Evolutionary conservation across 306 rosid species (phyloP).

Genomic region (Trifolium pratense): DNA sequence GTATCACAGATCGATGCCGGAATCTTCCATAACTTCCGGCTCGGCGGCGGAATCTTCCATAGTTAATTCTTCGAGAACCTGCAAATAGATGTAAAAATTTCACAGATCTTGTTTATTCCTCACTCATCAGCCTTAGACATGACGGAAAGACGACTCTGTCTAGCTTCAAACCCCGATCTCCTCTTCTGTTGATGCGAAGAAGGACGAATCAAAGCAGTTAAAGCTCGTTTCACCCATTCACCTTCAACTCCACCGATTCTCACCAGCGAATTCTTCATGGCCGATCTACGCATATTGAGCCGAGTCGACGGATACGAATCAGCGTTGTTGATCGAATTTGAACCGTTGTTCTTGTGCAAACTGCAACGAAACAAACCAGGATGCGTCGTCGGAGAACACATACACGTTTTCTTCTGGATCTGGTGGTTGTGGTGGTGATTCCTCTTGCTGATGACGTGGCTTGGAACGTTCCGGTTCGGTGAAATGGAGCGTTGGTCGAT

Average conservation of each 20-base stretch:
- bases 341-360: constrained; percentile 62
- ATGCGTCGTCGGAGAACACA: constrained; percentile 92
- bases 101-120: too few species aligned
- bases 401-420: constrained; percentile 77
- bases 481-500: constrained; percentile 76
- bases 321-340: not conserved
- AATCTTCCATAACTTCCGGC: too few species aligned
- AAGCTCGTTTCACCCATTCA: constrained; percentile 87
- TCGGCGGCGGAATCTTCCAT: too few species aligned
- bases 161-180: constrained; percentile 67
- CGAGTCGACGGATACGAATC: constrained; percentile 61
- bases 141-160: constrained; percentile 77
- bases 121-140: constrained; percentile 57
- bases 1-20: too few species aligned
- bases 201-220: constrained; percentile 85
- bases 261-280: constrained; percentile 92
- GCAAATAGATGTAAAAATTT: too few species aligned
- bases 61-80: too few species aligned
- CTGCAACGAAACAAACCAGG: constrained; percentile 95
- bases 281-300: constrained; percentile 91
- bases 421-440: constrained; percentile 46
- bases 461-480: constrained; percentile 75
- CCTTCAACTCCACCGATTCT: constrained; percentile 95
- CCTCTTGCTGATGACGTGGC: constrained; percentile 50
- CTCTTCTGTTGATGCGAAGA: constrained; percentile 88